Percentiles rank a stretch among this genome's conserved stretches.
These are phyloP conservation scores for Tulasnella sp. DNA, from an alignment of 768 basidiomycete genomes.

Conservation along the genomic window DNA sequence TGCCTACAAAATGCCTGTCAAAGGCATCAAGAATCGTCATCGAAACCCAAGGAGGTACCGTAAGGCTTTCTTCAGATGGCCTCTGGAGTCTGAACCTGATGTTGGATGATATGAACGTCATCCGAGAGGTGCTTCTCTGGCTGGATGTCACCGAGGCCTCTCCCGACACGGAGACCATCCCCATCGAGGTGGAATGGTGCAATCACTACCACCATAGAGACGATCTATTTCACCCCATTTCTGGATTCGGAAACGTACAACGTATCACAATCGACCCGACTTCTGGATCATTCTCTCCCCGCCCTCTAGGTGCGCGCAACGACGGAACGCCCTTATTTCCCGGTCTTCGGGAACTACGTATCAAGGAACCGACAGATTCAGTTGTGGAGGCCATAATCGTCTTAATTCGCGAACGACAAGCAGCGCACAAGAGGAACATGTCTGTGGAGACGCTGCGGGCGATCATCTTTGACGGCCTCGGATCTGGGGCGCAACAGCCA, in stretches of 20 bases:
- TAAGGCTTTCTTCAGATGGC: not conserved
- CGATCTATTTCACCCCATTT: not conserved
- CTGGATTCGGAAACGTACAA: not conserved
- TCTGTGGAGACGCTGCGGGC: not conserved
- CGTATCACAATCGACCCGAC: not conserved
- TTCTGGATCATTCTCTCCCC: not conserved
- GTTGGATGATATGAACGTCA: not conserved
- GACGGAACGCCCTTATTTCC: not conserved
- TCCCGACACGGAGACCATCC: not conserved
- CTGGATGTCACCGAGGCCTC: not conserved
- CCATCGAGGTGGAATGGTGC: not conserved
- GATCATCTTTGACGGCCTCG: not conserved
- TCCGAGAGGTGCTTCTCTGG: not conserved
- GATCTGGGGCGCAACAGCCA: not conserved
- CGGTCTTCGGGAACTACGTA: not conserved
- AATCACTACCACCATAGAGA: not conserved
- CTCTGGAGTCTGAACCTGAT: not conserved
- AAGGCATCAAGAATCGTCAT: not conserved
- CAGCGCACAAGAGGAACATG: not conserved
- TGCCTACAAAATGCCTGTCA: not conserved
- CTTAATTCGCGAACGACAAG: not conserved
- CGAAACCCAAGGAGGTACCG: not conserved
- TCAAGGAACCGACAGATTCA: not conserved
- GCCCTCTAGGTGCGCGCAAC: no score
- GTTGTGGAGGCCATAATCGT: not conserved